Evolutionary conservation across 192 early-diverging fungal genomes (phyloP), one percentile per base, ranked within the genome.

Genomic region (Chytriomyces sp.): DNA sequence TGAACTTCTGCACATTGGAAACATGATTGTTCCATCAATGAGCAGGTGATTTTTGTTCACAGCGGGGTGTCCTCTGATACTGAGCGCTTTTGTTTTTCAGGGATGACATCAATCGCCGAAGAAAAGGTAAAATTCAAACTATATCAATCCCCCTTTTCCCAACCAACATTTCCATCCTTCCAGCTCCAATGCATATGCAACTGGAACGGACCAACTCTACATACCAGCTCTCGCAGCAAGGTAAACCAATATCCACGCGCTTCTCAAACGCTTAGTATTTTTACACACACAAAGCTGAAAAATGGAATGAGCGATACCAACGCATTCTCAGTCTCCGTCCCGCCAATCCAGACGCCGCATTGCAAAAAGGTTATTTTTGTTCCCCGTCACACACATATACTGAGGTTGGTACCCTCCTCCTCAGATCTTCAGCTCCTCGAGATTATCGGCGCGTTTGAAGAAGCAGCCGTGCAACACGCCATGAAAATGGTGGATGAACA

Each of bases 401-500:
- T 18, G 43, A 18, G 45, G 61, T 18, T 78, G 0, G 48, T 50
- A n/a, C 18, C 24, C 11, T 20, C 47, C 45, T 35, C 35, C 18
- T 24, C 35, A 86, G 87, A 89, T 63, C 67, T 89, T 49, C 71
- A 79, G 60, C 46, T 89, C 45, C 57, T 81, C 16, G 87, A 89
- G 50, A 50, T 87, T 5, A 79, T 87, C 50, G 87, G 87, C 16
- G 61, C 75, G 9, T 89, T 89, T 69, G 82, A 84, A 63, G 87
- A 87, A 70, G 64, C 75, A 6, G 85, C 87, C 5, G 57, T 69
- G 7, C 67, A 76, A 67, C 80, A 80, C 44, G 85, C 84, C 13
- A 71, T 75, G 10, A 67, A 77, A 60, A 82, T 87, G 68, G 82
- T 89, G 24, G 87, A 89, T 47, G 84, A 85, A 18, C 87, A 84